Evolutionary conservation across 805 yeast genomes (phyloP).

Genomic region (Brettanomyces bruxellensis): DNA sequence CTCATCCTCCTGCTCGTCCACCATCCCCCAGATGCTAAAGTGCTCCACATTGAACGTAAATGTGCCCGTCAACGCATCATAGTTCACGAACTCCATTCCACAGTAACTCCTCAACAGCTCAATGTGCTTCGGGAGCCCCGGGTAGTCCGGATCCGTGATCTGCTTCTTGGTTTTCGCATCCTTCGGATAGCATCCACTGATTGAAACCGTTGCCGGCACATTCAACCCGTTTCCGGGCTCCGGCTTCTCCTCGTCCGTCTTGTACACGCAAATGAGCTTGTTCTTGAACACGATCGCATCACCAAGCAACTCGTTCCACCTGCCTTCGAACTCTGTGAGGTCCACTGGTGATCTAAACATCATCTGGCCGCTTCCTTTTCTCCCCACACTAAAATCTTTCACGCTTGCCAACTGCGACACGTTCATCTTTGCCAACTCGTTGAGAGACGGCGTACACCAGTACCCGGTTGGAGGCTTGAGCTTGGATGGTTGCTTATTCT

Average conservation of each 20-base stretch:
- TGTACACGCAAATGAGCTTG: conserved; percentile 53
- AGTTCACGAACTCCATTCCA: conserved; percentile 76
- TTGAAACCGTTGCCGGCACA: conserved; percentile 65
- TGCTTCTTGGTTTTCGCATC: conserved; percentile 26
- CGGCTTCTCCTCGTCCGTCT: conserved; percentile 45
- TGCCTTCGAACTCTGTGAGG: conserved; percentile 39
- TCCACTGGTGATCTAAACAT: conserved; percentile 65
- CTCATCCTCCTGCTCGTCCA: conserved; percentile 56
- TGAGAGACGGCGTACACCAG: conserved; percentile 65
- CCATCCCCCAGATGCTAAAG: conserved; percentile 90
- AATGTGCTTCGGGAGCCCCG: conserved; percentile 37
- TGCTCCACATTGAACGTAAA: conserved; percentile 85
- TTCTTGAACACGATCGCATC: conserved; percentile 37
- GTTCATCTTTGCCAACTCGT: conserved; percentile 35
- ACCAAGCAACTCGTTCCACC: conserved; percentile 32
- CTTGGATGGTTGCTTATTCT: neutral
- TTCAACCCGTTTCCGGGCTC: conserved; percentile 61
- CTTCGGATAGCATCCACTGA: conserved; percentile 52
- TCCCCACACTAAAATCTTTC: conserved; percentile 59
- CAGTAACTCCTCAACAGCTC: conserved; percentile 40
- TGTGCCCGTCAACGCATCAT: conserved; percentile 61
- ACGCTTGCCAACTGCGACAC: conserved; percentile 42
- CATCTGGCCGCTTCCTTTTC: conserved; percentile 60
- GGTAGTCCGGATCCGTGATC: conserved; percentile 2
- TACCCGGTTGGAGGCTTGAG: conserved; percentile 30